Base-by-base conservation (phyloP, 768 basidiomycete genomes). In the Mycena haematopus region DNA sequence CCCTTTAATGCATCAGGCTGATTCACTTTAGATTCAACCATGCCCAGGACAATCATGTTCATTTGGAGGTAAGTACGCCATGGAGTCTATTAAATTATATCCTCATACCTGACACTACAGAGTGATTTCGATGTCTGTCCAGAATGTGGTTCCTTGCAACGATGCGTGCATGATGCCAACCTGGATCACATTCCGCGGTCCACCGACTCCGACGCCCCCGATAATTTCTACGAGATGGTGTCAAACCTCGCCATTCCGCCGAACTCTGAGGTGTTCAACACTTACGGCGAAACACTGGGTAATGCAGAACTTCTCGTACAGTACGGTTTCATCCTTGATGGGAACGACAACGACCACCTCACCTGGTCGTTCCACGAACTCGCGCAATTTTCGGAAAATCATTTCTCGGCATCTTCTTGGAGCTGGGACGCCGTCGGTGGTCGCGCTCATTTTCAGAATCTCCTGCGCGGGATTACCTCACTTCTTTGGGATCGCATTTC, bases 311-410 rank as follows among this genome's bases (percentile, higher is more conserved):
- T 93, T 15, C 77, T 92, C 53, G 79, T 77, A 17, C 85, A 82
- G 64, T 93, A 93, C 72, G 92, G 92, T 0, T 93, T 93, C 70
- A 71, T 79, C 27, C 79, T 93, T n/a, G 87, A 92, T 49, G 85
- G 80, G 24, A 92, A 92, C 71, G 89, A 88, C 51, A 79, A 84
- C 63, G 90, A 92, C 68, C 70, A 76, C n/a, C 68, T 90, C 24
- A 76, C 72, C 7, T 84, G 82, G 80, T 72, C 73, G 14, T 50
- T 74, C 13, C 67, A 68, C 9, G 78, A 81, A 44, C 65, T 80
- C 9, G 59, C 58, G 27, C 51, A 60, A 40, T 60, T 63, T 52
- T 55, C 68, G 49, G 56, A 69, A 51, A 44, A 56, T 52, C 60
- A 67, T 50, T 42, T 58, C 5, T 49, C 56, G 25, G 27, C 40